Percentiles rank a stretch among this genome's conserved stretches.
phyloP scores from a whole-genome alignment of 306 rosid genomes.

The Vicia sativa region DNA sequence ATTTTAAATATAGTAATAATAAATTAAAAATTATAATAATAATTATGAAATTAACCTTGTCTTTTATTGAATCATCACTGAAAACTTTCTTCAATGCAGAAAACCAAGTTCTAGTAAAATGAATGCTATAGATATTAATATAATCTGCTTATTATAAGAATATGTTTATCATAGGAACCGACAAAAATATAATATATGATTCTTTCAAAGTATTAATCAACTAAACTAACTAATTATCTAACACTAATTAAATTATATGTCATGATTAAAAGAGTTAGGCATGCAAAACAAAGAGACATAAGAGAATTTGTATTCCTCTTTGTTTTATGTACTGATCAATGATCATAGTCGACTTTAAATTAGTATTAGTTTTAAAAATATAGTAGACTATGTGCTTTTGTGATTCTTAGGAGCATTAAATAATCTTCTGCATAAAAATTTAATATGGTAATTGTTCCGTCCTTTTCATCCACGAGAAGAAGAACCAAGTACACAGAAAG shows the following conservation, averaged over 20 bases:
- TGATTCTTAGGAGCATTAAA: conserved; percentile 40
- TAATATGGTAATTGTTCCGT: conserved; percentile 10
- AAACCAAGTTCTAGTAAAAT: background rate
- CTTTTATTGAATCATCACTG: too few relatives aligned
- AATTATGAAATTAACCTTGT: too few relatives aligned
- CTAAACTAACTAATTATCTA: conserved; percentile 38
- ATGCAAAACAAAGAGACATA: conserved; percentile 32
- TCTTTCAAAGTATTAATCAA: too few relatives aligned
- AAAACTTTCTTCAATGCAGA: background rate
- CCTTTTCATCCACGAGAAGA: conserved; percentile 35
- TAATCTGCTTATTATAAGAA: conserved; percentile 14
- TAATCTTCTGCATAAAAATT: conserved; percentile 22
- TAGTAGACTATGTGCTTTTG: conserved; percentile 33
- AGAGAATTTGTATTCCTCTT: conserved; percentile 13
- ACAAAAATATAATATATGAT: conserved; percentile 47
- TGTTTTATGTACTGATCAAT: too few relatives aligned
- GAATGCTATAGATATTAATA: background rate
- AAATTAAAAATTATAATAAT: too few relatives aligned
- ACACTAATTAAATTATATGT: background rate
- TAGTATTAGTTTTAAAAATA: conserved; percentile 26
- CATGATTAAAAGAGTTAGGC: conserved; percentile 16
- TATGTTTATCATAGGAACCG: conserved; percentile 34
- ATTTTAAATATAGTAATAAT: too few relatives aligned
- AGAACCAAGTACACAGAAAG: conserved; percentile 4
- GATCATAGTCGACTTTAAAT: conserved; percentile 9